Evolutionary conservation across 768 basidiomycete species (phyloP).

Genomic region (Mycena galericulata): DNA sequence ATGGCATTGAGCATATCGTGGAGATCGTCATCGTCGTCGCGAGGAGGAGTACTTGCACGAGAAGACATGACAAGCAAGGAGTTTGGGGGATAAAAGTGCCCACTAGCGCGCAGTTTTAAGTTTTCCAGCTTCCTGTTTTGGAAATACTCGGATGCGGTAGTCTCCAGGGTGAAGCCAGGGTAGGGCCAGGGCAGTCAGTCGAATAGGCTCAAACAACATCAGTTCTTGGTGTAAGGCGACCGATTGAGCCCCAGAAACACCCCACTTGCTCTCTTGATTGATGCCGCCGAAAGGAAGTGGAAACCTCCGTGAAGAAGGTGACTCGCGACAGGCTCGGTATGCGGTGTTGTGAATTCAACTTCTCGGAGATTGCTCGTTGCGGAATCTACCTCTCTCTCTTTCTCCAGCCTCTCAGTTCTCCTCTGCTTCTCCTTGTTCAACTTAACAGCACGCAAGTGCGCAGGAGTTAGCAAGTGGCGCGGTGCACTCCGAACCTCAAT

Average conservation of each 20-base stretch:
- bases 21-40: no score
- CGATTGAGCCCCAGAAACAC: not conserved
- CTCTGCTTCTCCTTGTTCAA: not conserved
- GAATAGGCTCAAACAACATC: not conserved
- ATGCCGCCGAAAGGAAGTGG: conserved; percentile 8
- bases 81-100: no score
- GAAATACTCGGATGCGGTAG: not conserved
- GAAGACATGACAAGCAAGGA: no score
- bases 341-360: not conserved
- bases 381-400: not conserved
- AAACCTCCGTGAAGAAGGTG: not conserved
- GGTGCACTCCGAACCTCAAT: not conserved
- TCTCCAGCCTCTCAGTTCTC: not conserved
- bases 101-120: not conserved
- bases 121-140: no score
- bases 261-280: not conserved
- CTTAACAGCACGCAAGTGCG: not conserved
- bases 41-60: no score
- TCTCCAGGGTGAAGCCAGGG: conserved; percentile 4
- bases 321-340: not conserved
- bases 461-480: not conserved
- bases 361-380: not conserved
- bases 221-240: no score
- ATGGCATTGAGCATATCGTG: no score
- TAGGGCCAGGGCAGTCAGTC: no score